These are phyloP conservation scores for Amanita brunnescens DNA, from an alignment of 768 basidiomycete genomes.

Conservation along the genomic window DNA sequence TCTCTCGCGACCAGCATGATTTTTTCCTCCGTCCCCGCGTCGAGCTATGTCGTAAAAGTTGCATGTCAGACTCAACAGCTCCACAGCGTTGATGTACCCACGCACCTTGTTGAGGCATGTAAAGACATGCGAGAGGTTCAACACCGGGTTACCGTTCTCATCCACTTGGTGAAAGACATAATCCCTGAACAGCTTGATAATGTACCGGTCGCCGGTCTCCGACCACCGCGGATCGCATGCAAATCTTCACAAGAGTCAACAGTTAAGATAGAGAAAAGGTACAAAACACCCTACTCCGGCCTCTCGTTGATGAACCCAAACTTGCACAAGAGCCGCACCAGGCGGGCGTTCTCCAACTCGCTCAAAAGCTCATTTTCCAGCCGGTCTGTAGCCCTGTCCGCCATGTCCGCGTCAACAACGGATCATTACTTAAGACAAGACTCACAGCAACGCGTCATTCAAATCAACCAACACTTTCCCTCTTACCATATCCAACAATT, in stretches of 20 bases:
- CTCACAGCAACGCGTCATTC: constrained; percentile 71
- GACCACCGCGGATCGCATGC: constrained; percentile 96
- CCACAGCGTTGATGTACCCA: background rate
- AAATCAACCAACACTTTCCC: constrained; percentile 68
- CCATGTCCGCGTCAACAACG: background rate
- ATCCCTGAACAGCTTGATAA: constrained; percentile 96
- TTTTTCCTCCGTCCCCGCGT: constrained; percentile 88
- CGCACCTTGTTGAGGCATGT: constrained; percentile 88
- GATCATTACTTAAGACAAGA: background rate
- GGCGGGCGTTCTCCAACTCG: constrained; percentile 89
- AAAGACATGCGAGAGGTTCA: constrained; percentile 87
- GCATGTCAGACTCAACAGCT: background rate
- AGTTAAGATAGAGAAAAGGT: background rate
- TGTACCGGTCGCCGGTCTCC: constrained; percentile 96
- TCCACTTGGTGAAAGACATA: constrained; percentile 98
- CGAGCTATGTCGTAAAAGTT: constrained; percentile 45
- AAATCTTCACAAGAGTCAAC: constrained; percentile 44
- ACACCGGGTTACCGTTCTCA: constrained; percentile 78
- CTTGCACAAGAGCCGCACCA: constrained; percentile 85
- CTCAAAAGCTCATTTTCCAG: constrained; percentile 78
- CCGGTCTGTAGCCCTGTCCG: constrained; percentile 61
- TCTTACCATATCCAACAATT: constrained; percentile 75
- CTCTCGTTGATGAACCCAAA: constrained; percentile 98
- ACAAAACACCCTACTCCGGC: constrained; percentile 68
- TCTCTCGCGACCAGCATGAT: constrained; percentile 93